Base-by-base conservation (phyloP, 495 filamentous ascomycete genomes). In the Daldinia grandis region DNA sequence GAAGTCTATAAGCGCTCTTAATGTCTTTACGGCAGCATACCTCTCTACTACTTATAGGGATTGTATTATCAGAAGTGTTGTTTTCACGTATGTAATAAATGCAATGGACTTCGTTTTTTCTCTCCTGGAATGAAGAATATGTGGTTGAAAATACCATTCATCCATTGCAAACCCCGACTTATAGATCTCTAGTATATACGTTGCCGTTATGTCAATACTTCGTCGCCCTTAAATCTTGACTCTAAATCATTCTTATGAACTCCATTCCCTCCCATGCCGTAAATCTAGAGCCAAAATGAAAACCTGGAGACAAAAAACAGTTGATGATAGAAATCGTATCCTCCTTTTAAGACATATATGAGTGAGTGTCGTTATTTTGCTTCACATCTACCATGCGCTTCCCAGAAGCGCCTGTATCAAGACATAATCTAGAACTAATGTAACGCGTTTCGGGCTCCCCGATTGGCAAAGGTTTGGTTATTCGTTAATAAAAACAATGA, bases 401-500 rank as follows among this genome's bases (percentile, higher is more conserved):
- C 40, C 31, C 21, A 58, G 35, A 44, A 3, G 15, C 19, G 35
- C 24, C 6, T 38, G 12, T 1, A 15, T 57, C 24, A 59, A 28
- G 24, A 28, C 37, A 37, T 25, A 25, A 37, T 17, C 14, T 12
- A 21, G 17, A 2, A 35, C 28, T 12, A n/a, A 19, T 44, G 1
- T 6, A 19, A 59, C 12, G 15, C 33, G 57, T 61, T 49, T 67
- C 56, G 44, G 56, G 15, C 35, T 67, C 44, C 64, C 56, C 57
- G 37, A 24, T 35, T 14, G 31, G 56, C 37, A 58, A 19, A 49
- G 19, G 9, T 27, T 58, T 1, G 12, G 19, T 15, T 30, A 30
- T 27, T 38, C 21, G 8, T 27, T 24, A 5, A 44, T 4, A 10
- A 3, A 33, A 1, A 58, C 31, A 47, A 19, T 44, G 49, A 62